These are phyloP conservation scores for Pseudogymnoascus sp. DNA, from an alignment of 2,329 filamentous ascomycete species.

Conservation along the genomic window DNA sequence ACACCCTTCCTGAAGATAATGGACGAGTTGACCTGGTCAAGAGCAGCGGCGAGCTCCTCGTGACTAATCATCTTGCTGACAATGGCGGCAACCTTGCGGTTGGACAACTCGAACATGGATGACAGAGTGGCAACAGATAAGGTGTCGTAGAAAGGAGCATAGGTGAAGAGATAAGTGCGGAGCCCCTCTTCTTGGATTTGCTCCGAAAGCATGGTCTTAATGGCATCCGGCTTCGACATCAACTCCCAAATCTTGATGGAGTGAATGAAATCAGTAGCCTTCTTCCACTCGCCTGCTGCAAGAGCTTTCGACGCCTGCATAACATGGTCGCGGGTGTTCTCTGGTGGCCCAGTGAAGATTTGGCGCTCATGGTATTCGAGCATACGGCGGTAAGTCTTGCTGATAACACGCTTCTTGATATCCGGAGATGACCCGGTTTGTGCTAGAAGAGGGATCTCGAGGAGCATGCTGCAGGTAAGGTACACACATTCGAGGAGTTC, in stretches of 20 bases:
- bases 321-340: constrained; percentile 98
- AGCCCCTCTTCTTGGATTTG: constrained; percentile 99
- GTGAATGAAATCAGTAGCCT: constrained; percentile 85
- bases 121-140: constrained; percentile 77
- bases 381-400: constrained; percentile 98
- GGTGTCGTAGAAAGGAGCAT: constrained; percentile 98
- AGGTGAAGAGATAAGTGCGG: constrained; percentile 97
- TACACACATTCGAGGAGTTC: constrained; percentile 97
- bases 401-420: constrained; percentile 94
- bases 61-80: constrained; percentile 99
- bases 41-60: constrained; percentile 89
- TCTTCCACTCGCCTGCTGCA: constrained; percentile 97
- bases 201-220: constrained; percentile 93
- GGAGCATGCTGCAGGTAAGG: constrained; percentile 96
- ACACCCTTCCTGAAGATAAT: constrained; percentile 99
- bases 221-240: constrained; percentile 83
- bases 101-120: constrained; percentile 88
- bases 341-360: constrained; percentile 95
- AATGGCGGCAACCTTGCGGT: constrained; percentile 85
- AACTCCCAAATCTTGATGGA: constrained; percentile 99
- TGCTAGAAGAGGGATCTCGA: constrained; percentile 93
- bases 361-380: constrained; percentile 98
- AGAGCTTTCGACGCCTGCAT: constrained; percentile 98
- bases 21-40: constrained; percentile 94
- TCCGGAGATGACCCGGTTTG: constrained; percentile 95